Percentiles rank a stretch among this genome's conserved stretches.
Conservation (phyloP, 2,329 filamentous ascomycete genomes). For the Capronia coronata region DNA sequence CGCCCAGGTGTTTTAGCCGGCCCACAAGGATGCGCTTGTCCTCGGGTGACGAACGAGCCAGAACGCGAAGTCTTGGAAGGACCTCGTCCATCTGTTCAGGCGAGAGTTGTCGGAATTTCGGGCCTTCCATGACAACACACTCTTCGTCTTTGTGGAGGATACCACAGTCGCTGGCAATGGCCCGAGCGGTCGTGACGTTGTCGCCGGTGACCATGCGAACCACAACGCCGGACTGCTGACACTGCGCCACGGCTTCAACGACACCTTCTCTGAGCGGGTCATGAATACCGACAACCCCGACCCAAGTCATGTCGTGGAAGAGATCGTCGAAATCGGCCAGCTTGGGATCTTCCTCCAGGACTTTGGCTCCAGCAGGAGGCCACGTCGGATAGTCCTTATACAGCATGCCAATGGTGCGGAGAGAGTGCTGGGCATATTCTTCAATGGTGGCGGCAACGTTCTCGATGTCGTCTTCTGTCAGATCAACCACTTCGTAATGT, state of each 20-base stretch:
- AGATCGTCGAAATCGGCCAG: constrained; percentile 62
- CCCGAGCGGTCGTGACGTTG: constrained; percentile 64
- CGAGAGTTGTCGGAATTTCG: constrained; percentile 57
- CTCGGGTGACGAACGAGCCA: constrained; percentile 60
- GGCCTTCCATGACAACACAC: constrained; percentile 62
- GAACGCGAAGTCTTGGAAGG: constrained; percentile 55
- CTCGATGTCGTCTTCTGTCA: constrained; percentile 28
- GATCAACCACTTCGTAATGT: constrained; percentile 26
- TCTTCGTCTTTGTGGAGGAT: constrained; percentile 51
- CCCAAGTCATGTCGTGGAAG: constrained; percentile 66
- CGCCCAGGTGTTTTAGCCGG: constrained; percentile 55
- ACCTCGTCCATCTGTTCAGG: constrained; percentile 53
- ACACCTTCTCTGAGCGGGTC: constrained; percentile 66
- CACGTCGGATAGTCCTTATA: constrained; percentile 66
- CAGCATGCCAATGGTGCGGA: constrained; percentile 68
- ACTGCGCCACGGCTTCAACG: constrained; percentile 59
- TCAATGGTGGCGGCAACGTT: constrained; percentile 35
- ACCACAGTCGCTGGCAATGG: constrained; percentile 67
- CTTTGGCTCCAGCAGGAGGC: constrained; percentile 55
- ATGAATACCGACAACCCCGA: constrained; percentile 67
- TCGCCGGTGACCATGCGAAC: constrained; percentile 71
- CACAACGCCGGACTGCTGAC: constrained; percentile 61
- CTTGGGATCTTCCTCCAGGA: constrained; percentile 54
- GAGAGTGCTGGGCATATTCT: constrained; percentile 48
- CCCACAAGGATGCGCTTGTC: constrained; percentile 60